A percentile compares a stretch with the other conserved stretches of the same genome.
phyloP scores from a whole-genome alignment of 1,284 basidiomycete genomes.

The Ustilago loliicola region DNA sequence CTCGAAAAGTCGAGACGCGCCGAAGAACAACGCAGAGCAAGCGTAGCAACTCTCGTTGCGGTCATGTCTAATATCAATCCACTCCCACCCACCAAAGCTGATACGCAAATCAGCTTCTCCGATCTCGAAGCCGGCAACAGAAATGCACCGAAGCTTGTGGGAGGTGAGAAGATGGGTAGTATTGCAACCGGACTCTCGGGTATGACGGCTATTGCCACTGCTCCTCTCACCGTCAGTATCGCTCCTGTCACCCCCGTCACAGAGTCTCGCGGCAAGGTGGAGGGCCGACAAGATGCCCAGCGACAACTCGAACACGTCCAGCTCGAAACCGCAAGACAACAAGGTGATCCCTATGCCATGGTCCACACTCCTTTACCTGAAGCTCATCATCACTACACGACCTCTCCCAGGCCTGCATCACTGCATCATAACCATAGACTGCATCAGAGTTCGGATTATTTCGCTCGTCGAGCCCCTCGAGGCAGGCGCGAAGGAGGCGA shows the following conservation, averaged over 20 bases:
- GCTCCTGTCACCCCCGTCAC: background rate
- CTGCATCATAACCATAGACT: slow-evolving; percentile 19
- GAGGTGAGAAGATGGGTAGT: slow-evolving; percentile 31
- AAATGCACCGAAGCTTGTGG: background rate
- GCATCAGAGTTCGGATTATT: slow-evolving; percentile 17
- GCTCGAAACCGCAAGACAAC: slow-evolving; percentile 61
- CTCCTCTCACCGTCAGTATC: slow-evolving; percentile 29
- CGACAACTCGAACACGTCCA: slow-evolving; percentile 47
- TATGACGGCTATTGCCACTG: slow-evolving; percentile 50
- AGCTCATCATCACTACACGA: slow-evolving; percentile 29
- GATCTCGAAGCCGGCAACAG: background rate
- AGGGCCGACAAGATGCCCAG: slow-evolving; percentile 30
- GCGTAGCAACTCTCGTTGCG: slow-evolving; percentile 27
- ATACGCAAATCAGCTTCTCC: background rate
- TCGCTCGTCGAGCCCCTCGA: background rate
- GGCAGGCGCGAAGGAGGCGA: background rate
- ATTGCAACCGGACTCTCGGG: slow-evolving; percentile 52
- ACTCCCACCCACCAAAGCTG: background rate
- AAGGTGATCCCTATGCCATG: slow-evolving; percentile 52
- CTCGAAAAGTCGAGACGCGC: background rate
- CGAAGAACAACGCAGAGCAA: slow-evolving; percentile 18
- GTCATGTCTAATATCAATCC: slow-evolving; percentile 31
- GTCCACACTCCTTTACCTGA: slow-evolving; percentile 15
- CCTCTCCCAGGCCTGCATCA: slow-evolving; percentile 8
- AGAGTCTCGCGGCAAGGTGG: background rate